Conservation (phyloP, 2,329 filamentous ascomycete genomes). For the Hymenoscyphus salicellus region DNA sequence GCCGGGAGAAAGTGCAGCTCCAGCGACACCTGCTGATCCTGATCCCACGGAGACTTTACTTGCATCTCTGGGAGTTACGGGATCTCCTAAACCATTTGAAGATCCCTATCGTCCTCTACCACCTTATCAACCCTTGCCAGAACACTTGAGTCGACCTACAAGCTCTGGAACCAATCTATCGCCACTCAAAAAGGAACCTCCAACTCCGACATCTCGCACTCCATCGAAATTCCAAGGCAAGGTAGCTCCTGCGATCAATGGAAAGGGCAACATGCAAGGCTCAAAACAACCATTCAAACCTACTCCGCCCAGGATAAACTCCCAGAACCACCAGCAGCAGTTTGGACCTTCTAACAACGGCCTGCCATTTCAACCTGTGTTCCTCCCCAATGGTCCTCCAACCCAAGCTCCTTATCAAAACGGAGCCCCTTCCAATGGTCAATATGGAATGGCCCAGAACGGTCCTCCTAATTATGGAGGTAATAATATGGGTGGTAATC, state of each 20-base stretch:
- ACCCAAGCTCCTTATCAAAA: constrained; percentile 2
- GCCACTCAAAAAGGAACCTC: neutral
- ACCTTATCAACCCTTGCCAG: constrained; percentile 9
- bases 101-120: constrained; percentile 15
- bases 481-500: neutral
- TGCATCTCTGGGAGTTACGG: constrained; percentile 38
- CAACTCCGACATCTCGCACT: neutral
- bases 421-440: neutral
- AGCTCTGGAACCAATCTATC: constrained; percentile 9
- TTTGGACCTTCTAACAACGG: constrained; percentile 16
- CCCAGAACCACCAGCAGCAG: constrained; percentile 5
- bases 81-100: constrained; percentile 35
- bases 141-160: constrained; percentile 3
- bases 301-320: neutral
- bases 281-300: neutral
- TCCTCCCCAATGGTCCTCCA: neutral
- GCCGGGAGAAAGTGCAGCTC: constrained; percentile 30
- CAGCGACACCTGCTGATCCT: constrained; percentile 20
- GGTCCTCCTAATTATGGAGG: neutral
- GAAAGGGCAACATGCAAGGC: neutral
- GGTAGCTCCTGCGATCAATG: neutral
- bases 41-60: constrained; percentile 35
- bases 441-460: neutral
- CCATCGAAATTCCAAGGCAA: constrained; percentile 4
- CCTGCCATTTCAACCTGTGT: neutral